Evolutionary conservation across 192 early-diverging fungal genomes (phyloP).

Genomic region (Linnemannia hyalina): DNA sequence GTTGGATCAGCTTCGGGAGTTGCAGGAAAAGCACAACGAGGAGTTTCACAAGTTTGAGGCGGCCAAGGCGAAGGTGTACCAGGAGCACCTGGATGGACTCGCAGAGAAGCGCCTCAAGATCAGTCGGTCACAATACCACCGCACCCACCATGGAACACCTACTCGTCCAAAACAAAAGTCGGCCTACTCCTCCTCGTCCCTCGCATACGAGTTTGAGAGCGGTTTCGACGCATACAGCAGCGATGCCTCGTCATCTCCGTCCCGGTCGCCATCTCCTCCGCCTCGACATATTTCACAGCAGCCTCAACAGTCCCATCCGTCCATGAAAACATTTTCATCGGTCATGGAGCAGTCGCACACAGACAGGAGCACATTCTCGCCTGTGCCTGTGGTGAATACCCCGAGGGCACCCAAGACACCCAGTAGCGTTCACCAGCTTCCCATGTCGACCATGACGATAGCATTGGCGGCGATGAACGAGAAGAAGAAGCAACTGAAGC

Average conservation of each 20-base stretch:
- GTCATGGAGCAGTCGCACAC: not conserved
- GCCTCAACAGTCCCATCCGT: not conserved
- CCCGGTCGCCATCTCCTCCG: slow-evolving; percentile 16
- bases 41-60: slow-evolving; percentile 39
- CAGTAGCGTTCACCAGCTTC: slow-evolving; percentile 5
- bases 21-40: slow-evolving; percentile 35
- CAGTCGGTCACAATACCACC: slow-evolving; percentile 17
- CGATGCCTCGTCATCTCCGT: slow-evolving; percentile 3
- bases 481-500: slow-evolving; percentile 39
- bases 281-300: not conserved
- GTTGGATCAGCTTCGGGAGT: slow-evolving; percentile 47
- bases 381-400: not conserved
- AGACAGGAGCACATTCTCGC: not conserved
- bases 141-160: not conserved
- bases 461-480: slow-evolving; percentile 50
- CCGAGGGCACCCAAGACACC: not conserved
- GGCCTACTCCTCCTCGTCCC: not conserved
- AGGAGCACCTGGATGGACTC: slow-evolving; percentile 18
- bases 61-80: slow-evolving; percentile 15
- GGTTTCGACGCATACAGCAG: slow-evolving; percentile 19
- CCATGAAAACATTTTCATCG: not conserved
- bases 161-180: not conserved
- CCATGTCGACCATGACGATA: slow-evolving; percentile 54
- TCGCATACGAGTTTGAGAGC: slow-evolving; percentile 40
- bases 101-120: slow-evolving; percentile 29